Percentiles rank a stretch among this genome's conserved stretches.
Conservation (phyloP, 306 rosid genomes). For the Argentina anserina region DNA sequence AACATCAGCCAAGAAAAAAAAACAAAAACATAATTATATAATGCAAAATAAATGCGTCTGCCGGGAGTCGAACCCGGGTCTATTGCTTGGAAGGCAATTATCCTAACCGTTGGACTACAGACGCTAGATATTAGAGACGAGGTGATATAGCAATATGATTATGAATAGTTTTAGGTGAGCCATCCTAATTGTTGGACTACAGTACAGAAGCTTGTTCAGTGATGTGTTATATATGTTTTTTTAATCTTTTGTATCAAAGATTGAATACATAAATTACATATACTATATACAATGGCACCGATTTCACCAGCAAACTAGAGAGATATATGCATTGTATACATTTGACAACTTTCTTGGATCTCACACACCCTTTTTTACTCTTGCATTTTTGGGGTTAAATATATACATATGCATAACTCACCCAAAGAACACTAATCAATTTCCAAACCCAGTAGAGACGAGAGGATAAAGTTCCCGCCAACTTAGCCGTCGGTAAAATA, state of each 20-base stretch:
- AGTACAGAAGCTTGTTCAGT: too few relatives aligned
- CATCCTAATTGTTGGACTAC: too few relatives aligned
- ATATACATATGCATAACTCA: constrained; percentile 11
- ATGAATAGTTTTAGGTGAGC: too few relatives aligned
- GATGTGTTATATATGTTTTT: too few relatives aligned
- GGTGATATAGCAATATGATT: too few relatives aligned
- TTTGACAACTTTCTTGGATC: neutral
- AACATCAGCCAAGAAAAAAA: too few relatives aligned
- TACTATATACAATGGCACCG: neutral
- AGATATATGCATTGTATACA: neutral
- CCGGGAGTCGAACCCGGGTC: constrained; percentile 49
- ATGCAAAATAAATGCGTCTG: neutral
- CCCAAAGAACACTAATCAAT: constrained; percentile 33
- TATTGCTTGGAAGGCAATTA: constrained; percentile 50
- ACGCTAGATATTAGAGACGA: neutral
- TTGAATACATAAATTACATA: neutral
- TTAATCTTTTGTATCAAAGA: too few relatives aligned
- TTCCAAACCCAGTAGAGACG: constrained; percentile 18
- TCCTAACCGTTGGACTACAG: constrained; percentile 48
- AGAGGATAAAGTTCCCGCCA: constrained; percentile 53
- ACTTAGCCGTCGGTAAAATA: constrained; percentile 38
- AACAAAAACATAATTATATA: too few relatives aligned
- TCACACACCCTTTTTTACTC: constrained; percentile 46
- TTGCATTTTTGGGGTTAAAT: constrained; percentile 23
- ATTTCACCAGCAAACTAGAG: neutral